Base-by-base conservation (phyloP, 805 yeast species). In the Saturnispora hagleri region DNA sequence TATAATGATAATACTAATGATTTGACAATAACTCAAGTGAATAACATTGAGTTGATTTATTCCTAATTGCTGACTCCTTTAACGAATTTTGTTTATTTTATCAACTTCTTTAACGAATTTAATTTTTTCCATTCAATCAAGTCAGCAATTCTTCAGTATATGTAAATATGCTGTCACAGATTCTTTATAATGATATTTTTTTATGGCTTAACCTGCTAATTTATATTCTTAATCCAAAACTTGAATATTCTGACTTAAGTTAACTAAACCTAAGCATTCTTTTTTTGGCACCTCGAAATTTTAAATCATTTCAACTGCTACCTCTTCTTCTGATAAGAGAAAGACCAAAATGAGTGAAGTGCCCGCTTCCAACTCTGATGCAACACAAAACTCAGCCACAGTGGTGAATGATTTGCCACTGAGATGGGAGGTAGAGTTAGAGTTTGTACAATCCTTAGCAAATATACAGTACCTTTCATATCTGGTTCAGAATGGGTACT, bases 401-500 rank as follows among this genome's bases (percentile, higher is more conserved):
- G 24, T 9, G 5, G 15, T 40, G 18, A 18, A 8, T 34, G 51
- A 67, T 38, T 70, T 79, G n/a, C 89, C 91, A n/a, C 77, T 86
- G 5, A 67, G 95, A 52, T 88, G 91, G 88, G 96, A 87, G 61
- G 80, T 87, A 22, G 96, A 87, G 59, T 73, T 87, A n/a, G 97
- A 86, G 56, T 91, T 91, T 68, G 95, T 91, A 3, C 98, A 91
- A 68, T 84, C 96, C 15, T 73, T 91, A 34, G 88, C 96, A 2
- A 93, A 91, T 66, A 81, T 91, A 44, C 96, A 85, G 65, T 91
- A 90, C 63, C 74, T 91, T 51, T 83, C 88, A 57, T 89, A 81
- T 61, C 73, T 91, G 26, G 96, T 97, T 2, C 97, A 90, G 66
- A 86, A 82, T 58, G 82, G 82, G 52, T 82, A 82, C 62, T 71